Percentiles rank a stretch among this genome's conserved stretches.
phyloP scores from a whole-genome alignment of 2,329 filamentous ascomycete species.

The Colletotrichum sp. region DNA sequence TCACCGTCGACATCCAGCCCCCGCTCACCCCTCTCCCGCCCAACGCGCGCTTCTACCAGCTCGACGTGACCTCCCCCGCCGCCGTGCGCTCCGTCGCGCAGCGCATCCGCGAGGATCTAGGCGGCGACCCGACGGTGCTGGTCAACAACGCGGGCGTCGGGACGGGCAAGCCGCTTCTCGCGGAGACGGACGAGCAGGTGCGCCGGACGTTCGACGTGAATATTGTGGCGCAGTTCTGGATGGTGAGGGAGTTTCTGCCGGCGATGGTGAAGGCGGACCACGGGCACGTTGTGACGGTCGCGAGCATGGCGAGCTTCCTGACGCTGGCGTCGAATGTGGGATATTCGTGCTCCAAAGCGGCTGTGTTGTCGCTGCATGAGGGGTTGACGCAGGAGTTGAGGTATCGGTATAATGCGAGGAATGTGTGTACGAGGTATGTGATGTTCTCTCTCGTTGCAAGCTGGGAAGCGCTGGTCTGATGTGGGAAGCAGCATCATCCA shows the following conservation, averaged over 20 bases:
- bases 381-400: neutral
- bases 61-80: neutral
- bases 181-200: neutral
- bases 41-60: neutral
- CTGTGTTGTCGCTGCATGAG: neutral
- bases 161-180: neutral
- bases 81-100: slow-evolving; percentile 43
- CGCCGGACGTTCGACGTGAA: neutral
- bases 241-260: neutral
- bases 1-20: neutral
- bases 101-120: slow-evolving; percentile 41
- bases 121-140: slow-evolving; percentile 37
- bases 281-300: neutral
- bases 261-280: neutral
- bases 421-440: slow-evolving; percentile 20
- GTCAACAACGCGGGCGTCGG: slow-evolving; percentile 45
- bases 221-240: neutral
- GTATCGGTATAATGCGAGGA: neutral
- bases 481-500: neutral
- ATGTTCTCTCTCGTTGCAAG: too few species aligned
- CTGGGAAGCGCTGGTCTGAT: neutral
- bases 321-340: neutral
- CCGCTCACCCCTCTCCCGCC: neutral
- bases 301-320: neutral
- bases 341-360: neutral